Evolutionary conservation across 139 green algal species (phyloP).

Genomic region (Desmodesmus armatus): DNA sequence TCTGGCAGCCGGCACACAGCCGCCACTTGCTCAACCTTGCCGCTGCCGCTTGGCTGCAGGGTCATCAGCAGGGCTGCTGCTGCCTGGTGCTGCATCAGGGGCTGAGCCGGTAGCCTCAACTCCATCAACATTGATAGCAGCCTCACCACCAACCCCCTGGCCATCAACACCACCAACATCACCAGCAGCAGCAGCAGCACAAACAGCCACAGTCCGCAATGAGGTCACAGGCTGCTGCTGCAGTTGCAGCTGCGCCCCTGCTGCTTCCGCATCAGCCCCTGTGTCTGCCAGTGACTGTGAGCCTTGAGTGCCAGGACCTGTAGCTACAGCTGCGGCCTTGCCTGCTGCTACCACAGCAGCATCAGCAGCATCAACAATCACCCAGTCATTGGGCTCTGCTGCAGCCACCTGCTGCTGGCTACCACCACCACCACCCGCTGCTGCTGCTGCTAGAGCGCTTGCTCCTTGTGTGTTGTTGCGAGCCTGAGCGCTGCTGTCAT

Average conservation of each 20-base stretch:
- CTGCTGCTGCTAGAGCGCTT: not conserved
- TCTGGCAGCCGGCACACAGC: no score
- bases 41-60: slow-evolving; percentile 14
- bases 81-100: no score
- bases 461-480: no score
- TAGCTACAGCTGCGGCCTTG: not conserved
- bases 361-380: not conserved
- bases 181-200: not conserved
- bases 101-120: no score
- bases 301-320: not conserved
- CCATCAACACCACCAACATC: not conserved
- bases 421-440: not conserved
- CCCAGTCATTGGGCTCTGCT: not conserved
- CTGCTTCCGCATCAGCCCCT: not conserved
- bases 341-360: not conserved
- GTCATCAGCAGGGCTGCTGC: no score
- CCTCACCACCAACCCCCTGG: not conserved
- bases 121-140: no score
- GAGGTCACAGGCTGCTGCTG: not conserved
- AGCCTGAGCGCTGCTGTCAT: not conserved
- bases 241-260: not conserved
- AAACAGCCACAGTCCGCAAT: not conserved
- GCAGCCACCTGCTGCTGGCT: not conserved
- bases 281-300: not conserved
- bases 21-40: not conserved